These are phyloP conservation scores for Shiraia bambusicola DNA, from an alignment of 2,329 filamentous ascomycete species.

Conservation along the genomic window DNA sequence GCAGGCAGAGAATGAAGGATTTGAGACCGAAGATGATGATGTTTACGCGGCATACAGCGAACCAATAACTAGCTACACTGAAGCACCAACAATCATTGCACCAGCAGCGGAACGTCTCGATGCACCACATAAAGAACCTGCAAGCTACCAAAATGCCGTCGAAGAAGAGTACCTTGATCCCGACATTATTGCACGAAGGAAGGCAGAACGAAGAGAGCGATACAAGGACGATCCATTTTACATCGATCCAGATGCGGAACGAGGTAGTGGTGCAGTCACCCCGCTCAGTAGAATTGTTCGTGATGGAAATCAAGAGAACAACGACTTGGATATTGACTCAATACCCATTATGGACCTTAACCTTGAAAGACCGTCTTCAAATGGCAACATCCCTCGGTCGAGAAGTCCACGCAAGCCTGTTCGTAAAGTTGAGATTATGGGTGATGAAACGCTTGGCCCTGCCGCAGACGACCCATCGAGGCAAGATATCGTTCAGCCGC, in stretches of 20 bases:
- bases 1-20: conserved; percentile 50
- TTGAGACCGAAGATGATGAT: conserved; percentile 47
- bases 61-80: conserved; percentile 33
- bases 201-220: conserved; percentile 74
- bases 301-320: conserved; percentile 64
- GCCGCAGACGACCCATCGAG: conserved; percentile 33
- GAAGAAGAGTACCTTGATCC: conserved; percentile 64
- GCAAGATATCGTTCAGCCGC: conserved; percentile 34
- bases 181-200: conserved; percentile 72
- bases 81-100: conserved; percentile 17
- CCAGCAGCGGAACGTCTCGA: conserved; percentile 50
- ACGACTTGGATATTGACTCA: conserved; percentile 84
- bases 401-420: conserved; percentile 36
- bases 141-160: conserved; percentile 50
- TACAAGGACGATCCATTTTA: conserved; percentile 96
- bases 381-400: conserved; percentile 21
- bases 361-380: conserved; percentile 53
- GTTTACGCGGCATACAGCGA: conserved; percentile 51
- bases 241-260: conserved; percentile 59
- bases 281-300: conserved; percentile 74
- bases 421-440: conserved; percentile 48
- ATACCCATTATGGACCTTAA: conserved; percentile 96
- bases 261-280: conserved; percentile 65
- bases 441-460: conserved; percentile 51
- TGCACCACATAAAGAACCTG: conserved; percentile 35